These are phyloP conservation scores for Amoebophrya sp. DNA, from an alignment of 169 alveolate species.

Conservation along the genomic window DNA sequence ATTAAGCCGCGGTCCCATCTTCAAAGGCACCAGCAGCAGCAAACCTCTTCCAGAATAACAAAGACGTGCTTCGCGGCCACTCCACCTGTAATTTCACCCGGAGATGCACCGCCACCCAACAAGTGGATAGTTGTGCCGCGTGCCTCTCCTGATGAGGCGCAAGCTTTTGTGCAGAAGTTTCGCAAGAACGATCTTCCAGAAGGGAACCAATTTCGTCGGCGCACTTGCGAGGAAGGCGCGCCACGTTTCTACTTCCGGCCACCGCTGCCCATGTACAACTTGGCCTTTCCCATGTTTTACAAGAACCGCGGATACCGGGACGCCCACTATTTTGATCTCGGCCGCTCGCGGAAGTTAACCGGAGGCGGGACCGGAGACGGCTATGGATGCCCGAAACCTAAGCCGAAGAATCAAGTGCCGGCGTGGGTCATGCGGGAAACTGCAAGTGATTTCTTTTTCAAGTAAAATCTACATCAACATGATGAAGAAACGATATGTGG, in stretches of 20 bases:
- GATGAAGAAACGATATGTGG: no score
- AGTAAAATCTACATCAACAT: background rate
- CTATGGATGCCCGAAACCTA: background rate
- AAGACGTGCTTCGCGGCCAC: no score
- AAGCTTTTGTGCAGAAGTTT: background rate
- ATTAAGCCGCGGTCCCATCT: no score
- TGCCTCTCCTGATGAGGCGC: no score
- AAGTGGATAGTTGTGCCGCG: no score
- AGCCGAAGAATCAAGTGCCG: background rate
- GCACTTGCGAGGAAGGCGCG: background rate
- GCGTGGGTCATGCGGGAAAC: background rate
- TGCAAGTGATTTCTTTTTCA: background rate
- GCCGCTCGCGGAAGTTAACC: background rate
- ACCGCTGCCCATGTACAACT: background rate
- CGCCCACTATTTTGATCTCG: background rate
- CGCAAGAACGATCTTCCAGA: background rate
- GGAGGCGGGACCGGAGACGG: background rate
- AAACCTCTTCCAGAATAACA: no score
- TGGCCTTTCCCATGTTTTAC: background rate
- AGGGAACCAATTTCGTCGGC: background rate
- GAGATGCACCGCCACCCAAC: no score
- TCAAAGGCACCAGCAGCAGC: no score
- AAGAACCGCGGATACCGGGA: background rate
- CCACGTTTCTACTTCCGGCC: background rate
- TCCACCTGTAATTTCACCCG: no score